phyloP scores from a whole-genome alignment of 2,329 filamentous ascomycete genomes.

The Neocatenulostroma microsporum region DNA sequence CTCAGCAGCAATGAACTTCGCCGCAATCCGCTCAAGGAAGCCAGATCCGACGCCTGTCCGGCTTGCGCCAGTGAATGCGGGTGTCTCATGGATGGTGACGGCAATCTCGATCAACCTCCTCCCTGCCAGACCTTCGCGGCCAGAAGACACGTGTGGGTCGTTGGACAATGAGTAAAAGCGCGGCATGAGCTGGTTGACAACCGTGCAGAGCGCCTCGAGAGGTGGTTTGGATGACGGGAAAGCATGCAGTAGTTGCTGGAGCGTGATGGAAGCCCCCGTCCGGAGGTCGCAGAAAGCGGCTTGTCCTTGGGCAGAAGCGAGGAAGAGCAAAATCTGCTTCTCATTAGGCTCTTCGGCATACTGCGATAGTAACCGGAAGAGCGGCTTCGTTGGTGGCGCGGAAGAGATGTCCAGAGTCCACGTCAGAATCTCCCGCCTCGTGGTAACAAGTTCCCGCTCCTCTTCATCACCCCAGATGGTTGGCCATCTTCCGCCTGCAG shows the following conservation, averaged over 20 bases:
- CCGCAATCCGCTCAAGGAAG: slow-evolving; percentile 82
- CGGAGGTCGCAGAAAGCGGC: slow-evolving; percentile 87
- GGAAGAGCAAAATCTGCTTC: slow-evolving; percentile 77
- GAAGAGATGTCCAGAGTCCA: slow-evolving; percentile 96
- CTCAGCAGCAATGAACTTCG: slow-evolving; percentile 61
- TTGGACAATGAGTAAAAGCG: slow-evolving; percentile 98
- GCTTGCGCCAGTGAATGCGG: slow-evolving; percentile 59
- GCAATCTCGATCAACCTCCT: slow-evolving; percentile 87
- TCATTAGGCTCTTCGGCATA: slow-evolving; percentile 72
- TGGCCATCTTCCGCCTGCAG: slow-evolving; percentile 78
- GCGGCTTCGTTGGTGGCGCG: slow-evolving; percentile 78
- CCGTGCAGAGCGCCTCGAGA: slow-evolving; percentile 69
- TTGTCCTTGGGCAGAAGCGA: slow-evolving; percentile 85
- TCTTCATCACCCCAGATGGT: slow-evolving; percentile 95
- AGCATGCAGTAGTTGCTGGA: slow-evolving; percentile 78
- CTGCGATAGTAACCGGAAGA: slow-evolving; percentile 80
- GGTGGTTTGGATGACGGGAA: slow-evolving; percentile 90
- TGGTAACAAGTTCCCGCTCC: slow-evolving; percentile 78
- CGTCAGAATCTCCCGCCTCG: slow-evolving; percentile 80
- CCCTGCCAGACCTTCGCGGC: slow-evolving; percentile 58
- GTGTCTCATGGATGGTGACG: slow-evolving; percentile 82
- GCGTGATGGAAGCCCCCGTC: slow-evolving; percentile 73
- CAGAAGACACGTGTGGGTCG: slow-evolving; percentile 75
- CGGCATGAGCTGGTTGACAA: slow-evolving; percentile 84
- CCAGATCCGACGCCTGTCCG: slow-evolving; percentile 86